A percentile compares a stretch with the other conserved stretches of the same genome.
These are phyloP conservation scores for Epichloe typhina DNA, from an alignment of 2,329 filamentous ascomycete genomes.

Conservation along the genomic window DNA sequence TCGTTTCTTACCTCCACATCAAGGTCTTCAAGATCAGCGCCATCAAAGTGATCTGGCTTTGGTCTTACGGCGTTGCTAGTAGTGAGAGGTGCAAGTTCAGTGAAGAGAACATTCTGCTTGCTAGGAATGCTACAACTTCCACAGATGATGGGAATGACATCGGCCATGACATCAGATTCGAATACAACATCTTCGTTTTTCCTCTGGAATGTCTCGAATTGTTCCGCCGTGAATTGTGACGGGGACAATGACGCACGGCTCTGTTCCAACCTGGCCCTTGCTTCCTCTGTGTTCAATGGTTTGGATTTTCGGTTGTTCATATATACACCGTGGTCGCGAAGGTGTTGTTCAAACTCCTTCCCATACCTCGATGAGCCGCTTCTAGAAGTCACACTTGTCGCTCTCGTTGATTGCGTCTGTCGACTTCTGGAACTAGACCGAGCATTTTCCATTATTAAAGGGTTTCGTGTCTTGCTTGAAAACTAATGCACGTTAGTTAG, in stretches of 20 bases:
- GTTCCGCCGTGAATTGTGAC: neutral
- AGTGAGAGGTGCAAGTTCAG: conserved; percentile 21
- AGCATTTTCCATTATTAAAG: neutral
- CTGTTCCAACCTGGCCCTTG: neutral
- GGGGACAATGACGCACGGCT: neutral
- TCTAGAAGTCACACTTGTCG: neutral
- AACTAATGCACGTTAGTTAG: neutral
- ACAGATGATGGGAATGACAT: conserved; percentile 7
- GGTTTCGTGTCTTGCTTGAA: neutral
- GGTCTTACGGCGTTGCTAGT: conserved; percentile 17
- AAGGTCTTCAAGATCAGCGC: neutral
- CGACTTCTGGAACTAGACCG: neutral
- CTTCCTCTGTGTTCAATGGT: conserved; percentile 10
- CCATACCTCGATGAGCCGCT: neutral
- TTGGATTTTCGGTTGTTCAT: conserved; percentile 8
- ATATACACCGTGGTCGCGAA: neutral
- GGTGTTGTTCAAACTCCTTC: conserved; percentile 2
- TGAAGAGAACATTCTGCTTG: conserved; percentile 3
- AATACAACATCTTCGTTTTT: neutral
- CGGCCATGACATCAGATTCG: neutral
- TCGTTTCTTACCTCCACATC: neutral
- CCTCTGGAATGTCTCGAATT: neutral
- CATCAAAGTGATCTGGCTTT: neutral
- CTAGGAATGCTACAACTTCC: conserved; percentile 10
- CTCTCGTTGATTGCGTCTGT: neutral